A percentile compares a stretch with the other conserved stretches of the same genome.
Evolutionary conservation across 2,329 filamentous ascomycete species (phyloP).

Genomic region (Colletotrichum lupini): DNA sequence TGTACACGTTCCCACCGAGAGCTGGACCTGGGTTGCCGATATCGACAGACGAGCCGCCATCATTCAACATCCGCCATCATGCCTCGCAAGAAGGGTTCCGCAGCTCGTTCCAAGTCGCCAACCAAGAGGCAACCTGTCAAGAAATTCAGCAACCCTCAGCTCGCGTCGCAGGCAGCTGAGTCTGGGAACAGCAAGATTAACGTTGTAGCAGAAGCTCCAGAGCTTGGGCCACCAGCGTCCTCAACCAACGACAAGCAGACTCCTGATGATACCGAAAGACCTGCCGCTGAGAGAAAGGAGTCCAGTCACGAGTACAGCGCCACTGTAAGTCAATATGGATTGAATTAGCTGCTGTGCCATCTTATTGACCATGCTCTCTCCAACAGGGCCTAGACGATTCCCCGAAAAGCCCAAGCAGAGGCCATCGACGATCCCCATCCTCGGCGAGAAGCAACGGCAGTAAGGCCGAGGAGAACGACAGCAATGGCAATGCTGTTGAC

Average conservation of each 20-base stretch:
- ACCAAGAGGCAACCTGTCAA: conserved; percentile 15
- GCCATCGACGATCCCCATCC: conserved; percentile 11
- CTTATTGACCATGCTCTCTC: neutral
- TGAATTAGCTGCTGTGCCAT: neutral
- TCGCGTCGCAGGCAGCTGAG: conserved; percentile 20
- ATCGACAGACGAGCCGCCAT: neutral
- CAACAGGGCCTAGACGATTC: conserved; percentile 22
- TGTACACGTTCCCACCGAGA: neutral
- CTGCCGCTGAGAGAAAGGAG: conserved; percentile 25
- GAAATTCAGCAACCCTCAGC: conserved; percentile 30
- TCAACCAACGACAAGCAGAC: neutral
- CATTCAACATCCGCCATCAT: conserved; percentile 12
- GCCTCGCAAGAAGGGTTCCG: conserved; percentile 33
- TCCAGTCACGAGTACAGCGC: conserved; percentile 21
- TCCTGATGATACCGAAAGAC: neutral
- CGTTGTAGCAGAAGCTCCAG: conserved; percentile 33
- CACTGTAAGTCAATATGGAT: neutral
- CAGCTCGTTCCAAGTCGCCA: conserved; percentile 23
- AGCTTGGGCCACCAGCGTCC: conserved; percentile 26
- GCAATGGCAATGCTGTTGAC: conserved; percentile 13
- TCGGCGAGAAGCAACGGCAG: conserved; percentile 7
- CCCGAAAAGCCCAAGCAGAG: conserved; percentile 13
- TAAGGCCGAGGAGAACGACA: conserved; percentile 15
- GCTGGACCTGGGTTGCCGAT: neutral
- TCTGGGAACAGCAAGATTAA: conserved; percentile 30